These are phyloP conservation scores for Beauveria sp. DNA, from an alignment of 2,329 filamentous ascomycete genomes.

Conservation along the genomic window DNA sequence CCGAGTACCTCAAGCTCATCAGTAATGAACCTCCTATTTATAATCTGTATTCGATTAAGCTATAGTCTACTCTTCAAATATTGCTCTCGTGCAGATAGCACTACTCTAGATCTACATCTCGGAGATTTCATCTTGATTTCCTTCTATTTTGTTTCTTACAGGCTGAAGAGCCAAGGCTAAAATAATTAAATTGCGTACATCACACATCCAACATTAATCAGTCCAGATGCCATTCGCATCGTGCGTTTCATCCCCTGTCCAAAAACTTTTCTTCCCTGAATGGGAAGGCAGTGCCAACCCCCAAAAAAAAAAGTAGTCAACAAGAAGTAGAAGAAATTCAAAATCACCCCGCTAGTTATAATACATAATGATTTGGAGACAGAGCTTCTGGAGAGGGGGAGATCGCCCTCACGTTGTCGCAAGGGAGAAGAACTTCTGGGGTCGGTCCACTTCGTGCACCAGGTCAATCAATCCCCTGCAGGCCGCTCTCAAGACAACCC, in stretches of 20 bases:
- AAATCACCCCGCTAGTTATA: background rate
- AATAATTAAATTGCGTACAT: conserved; percentile 5
- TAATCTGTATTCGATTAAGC: background rate
- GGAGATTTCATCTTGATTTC: background rate
- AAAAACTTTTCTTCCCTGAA: background rate
- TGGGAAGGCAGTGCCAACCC: background rate
- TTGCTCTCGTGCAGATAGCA: no score
- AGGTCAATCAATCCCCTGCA: background rate
- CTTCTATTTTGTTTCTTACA: background rate
- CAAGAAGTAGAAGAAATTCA: background rate
- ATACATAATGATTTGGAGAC: background rate
- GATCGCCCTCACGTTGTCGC: background rate
- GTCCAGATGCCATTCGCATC: conserved; percentile 7
- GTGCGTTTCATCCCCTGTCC: background rate
- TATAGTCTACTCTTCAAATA: background rate
- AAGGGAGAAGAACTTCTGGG: conserved; percentile 1
- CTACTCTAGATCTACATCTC: background rate
- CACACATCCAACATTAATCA: conserved; percentile 10
- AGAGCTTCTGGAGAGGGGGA: background rate
- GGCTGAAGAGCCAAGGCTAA: background rate
- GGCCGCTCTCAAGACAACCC: background rate
- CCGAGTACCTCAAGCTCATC: no score
- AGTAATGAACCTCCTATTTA: no score
- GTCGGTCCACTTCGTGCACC: background rate
- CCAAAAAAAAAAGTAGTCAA: background rate